Evolutionary conservation across 163 green algal species (phyloP), one percentile per base, ranked within the genome.

Genomic region (Coccomyxa subellipsoidea): DNA sequence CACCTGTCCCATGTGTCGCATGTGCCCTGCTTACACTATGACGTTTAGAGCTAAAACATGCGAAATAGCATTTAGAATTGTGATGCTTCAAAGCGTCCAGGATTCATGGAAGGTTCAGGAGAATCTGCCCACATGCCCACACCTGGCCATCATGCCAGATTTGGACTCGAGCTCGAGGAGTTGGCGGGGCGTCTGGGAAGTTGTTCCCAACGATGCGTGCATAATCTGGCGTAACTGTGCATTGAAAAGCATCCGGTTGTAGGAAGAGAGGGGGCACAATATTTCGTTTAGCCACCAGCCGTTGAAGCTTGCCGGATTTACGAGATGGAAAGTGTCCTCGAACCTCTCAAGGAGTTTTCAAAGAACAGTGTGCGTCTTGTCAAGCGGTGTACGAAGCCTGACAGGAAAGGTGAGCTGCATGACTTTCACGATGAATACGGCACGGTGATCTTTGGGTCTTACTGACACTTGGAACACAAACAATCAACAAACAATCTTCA

Each of bases 331-430:
- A 83, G 88, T 35, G 87, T 93, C 18, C 80, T 91, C 7, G 91
- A 88, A 84, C 94, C 95, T 0, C 37, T 97, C 2, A 92, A 95
- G 71, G 91, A 96, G 38, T 98, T 98, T 82, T 89, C 89, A 27
- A 98, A 97, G 89, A 94, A 96, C 82, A 96, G 90, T 83, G 89
- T 93, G 1, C 89, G 95, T 0, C 85, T 98, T 8, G 91, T 98
- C 2, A 98, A 98, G 87, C 85, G 92, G 39, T 98, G 95, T 86
- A 97, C 93, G 7, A 98, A 98, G 91, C 95, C 95, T 31, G 95
- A 98, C 82, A 83, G 91, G 71, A 95, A 94, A 92, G 94, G 93
- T 82, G 12, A 6, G 70, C 1, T 31, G 66, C 21, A 35, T 8
- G 47, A 18, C 8, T 34, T 35, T 0, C 66, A 18, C 6, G 47